Evolutionary conservation across 768 basidiomycete genomes (phyloP), one percentile per base, ranked within the genome.

Genomic region (Collybiopsis confluens): DNA sequence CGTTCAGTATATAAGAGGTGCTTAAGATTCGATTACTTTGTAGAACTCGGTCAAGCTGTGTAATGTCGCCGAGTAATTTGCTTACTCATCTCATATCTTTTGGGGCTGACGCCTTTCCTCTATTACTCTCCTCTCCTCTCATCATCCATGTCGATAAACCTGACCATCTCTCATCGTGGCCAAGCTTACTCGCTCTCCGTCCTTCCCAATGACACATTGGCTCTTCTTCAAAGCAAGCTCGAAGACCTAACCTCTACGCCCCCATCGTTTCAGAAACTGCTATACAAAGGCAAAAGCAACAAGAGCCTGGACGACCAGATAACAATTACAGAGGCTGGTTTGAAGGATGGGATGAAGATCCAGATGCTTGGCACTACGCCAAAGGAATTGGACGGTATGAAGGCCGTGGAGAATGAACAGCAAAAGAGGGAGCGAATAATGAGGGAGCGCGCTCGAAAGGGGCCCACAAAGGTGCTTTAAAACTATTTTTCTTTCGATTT

Each of bases 331-430:
- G 62, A 62, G 66, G 79, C 61, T 0, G 88, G 88, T n/a, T 62
- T 91, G 37, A 83, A 77, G 60, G 70, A 81, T 56, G 86, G 87
- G 8, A 61, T 72, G 46, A 90, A 85, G 65, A 67, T 90, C 4
- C 87, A 87, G 61, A 73, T 91, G 73, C 68, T 90, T 2, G 90
- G 89, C 2, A 75, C 82, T 2, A 90, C 87, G 3, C 60, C 67
- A 3, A 67, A 76, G 51, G 86, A 89, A 60, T 58, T 90, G 11
- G 71, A 74, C 6, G 75, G 72, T 11, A 56, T 90, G 61, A 77
- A 77, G 46, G 70, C 71, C 11, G 75, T 71, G 2, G 87, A 90
- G 66, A 72, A 70, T 45, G 83, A 88, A 58, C 73, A 80, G 58
- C 73, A 77, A 42, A 75, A 73, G 51, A 72, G 75, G 54, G 82